These are phyloP conservation scores for Pichia norvegensis DNA, from an alignment of 1,139 yeast species.

Conservation along the genomic window DNA sequence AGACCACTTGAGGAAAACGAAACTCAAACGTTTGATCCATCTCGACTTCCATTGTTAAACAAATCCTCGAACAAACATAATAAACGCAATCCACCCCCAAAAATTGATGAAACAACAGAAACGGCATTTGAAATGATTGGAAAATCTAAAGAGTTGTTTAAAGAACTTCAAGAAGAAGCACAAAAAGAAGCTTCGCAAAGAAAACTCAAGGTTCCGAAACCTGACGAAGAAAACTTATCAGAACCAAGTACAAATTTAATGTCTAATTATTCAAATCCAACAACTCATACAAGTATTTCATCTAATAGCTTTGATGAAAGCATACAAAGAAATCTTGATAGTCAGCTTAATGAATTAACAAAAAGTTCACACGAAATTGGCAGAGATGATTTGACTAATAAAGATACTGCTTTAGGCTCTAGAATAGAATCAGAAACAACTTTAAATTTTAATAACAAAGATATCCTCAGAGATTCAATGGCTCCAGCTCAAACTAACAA, in stretches of 20 bases:
- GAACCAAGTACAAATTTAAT: conserved; percentile 25
- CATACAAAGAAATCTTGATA: not conserved
- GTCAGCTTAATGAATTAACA: not conserved
- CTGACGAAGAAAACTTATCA: conserved; percentile 13
- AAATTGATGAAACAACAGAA: conserved; percentile 18
- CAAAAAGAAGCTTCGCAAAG: conserved; percentile 18
- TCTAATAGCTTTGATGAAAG: conserved; percentile 10
- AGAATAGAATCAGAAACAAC: not conserved
- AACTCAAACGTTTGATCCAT: conserved; percentile 10
- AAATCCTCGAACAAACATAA: not conserved
- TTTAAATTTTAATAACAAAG: conserved; percentile 10
- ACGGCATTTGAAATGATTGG: conserved; percentile 20
- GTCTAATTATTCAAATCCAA: conserved; percentile 41
- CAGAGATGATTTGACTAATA: not conserved
- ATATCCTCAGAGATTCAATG: conserved; percentile 3
- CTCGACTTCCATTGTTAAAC: conserved; percentile 9
- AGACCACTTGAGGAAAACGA: conserved; percentile 17
- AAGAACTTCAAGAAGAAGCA: conserved; percentile 23
- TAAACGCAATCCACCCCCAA: conserved; percentile 29
- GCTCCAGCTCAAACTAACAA: not conserved
- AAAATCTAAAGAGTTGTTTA: conserved; percentile 24
- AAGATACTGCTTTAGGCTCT: not conserved
- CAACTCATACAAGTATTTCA: conserved; percentile 28
- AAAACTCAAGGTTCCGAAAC: conserved; percentile 1
- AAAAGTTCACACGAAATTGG: not conserved